phyloP scores from a whole-genome alignment of 768 basidiomycete genomes.

The Naganishia vishniacii region DNA sequence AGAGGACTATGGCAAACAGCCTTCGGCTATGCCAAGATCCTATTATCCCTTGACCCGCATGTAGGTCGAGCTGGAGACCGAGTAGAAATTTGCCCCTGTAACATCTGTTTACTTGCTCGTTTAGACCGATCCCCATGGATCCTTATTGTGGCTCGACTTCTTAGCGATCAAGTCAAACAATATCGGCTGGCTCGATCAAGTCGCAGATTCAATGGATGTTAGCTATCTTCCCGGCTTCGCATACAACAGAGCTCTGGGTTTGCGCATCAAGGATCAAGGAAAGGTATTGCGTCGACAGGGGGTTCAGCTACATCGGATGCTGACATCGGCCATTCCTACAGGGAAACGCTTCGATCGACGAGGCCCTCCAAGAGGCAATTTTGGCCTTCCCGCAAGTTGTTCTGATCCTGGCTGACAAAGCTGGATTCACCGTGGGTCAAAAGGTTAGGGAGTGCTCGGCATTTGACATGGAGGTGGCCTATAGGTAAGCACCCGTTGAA shows the following conservation, averaged over 20 bases:
- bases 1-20: slow-evolving; percentile 82
- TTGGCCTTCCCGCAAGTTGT: slow-evolving; percentile 73
- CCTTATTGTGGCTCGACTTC: slow-evolving; percentile 69
- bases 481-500: slow-evolving; percentile 54
- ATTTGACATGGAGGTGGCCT: slow-evolving; percentile 67
- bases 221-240: slow-evolving; percentile 61
- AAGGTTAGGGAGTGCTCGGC: slow-evolving; percentile 59
- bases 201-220: slow-evolving; percentile 56
- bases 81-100: neutral
- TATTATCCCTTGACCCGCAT: slow-evolving; percentile 73
- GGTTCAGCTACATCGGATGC: neutral
- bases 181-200: slow-evolving; percentile 62
- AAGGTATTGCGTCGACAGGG: too few species aligned
- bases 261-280: slow-evolving; percentile 56
- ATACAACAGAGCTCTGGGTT: slow-evolving; percentile 54
- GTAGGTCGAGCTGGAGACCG: slow-evolving; percentile 15
- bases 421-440: slow-evolving; percentile 62
- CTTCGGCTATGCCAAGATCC: slow-evolving; percentile 82
- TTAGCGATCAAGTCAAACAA: slow-evolving; percentile 76
- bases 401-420: slow-evolving; percentile 76
- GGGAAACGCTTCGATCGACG: slow-evolving; percentile 60
- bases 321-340: slow-evolving; percentile 33
- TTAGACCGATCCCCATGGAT: slow-evolving; percentile 75
- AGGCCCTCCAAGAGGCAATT: slow-evolving; percentile 68
- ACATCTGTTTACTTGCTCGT: neutral